Percentiles rank a stretch among this genome's conserved stretches.
Evolutionary conservation across 2,329 filamentous ascomycete genomes (phyloP).

Genomic region (Paramyrothecium sp.): DNA sequence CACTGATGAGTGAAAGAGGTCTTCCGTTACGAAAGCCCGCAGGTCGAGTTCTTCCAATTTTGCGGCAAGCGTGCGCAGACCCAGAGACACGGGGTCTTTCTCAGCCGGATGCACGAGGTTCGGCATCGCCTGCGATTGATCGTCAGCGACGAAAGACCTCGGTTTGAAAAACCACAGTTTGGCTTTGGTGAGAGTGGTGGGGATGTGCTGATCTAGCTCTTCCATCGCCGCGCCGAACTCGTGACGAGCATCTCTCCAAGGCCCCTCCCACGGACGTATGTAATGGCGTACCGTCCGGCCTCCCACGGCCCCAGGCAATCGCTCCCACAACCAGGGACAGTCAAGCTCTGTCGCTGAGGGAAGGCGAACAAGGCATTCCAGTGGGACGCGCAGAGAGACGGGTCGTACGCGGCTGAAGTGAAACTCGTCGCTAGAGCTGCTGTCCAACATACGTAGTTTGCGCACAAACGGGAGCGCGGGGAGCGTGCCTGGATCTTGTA

Average conservation of each 20-base stretch:
- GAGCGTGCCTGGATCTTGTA: constrained; percentile 14
- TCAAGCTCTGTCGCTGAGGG: constrained; percentile 13
- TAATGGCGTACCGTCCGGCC: constrained; percentile 9
- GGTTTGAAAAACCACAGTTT: constrained; percentile 13
- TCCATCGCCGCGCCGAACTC: constrained; percentile 18
- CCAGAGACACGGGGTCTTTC: constrained; percentile 17
- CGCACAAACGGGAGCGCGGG: constrained; percentile 12
- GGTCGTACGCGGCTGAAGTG: constrained; percentile 12
- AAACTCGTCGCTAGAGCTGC: neutral
- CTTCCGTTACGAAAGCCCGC: constrained; percentile 15
- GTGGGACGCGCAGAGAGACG: constrained; percentile 15
- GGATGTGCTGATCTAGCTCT: constrained; percentile 7
- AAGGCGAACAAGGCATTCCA: constrained; percentile 18
- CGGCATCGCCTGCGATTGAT: constrained; percentile 11
- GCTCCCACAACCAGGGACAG: constrained; percentile 20
- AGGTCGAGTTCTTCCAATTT: constrained; percentile 15
- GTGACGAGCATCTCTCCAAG: constrained; percentile 20
- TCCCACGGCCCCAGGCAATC: constrained; percentile 9
- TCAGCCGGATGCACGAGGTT: constrained; percentile 14
- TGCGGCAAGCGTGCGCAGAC: constrained; percentile 14
- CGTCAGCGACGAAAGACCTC: constrained; percentile 1
- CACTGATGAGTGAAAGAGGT: constrained; percentile 9
- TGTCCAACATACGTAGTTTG: constrained; percentile 5
- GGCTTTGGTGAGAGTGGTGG: constrained; percentile 11
- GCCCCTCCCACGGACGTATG: constrained; percentile 19